Evolutionary conservation across 2,329 filamentous ascomycete genomes (phyloP), one percentile per base, ranked within the genome.

Genomic region (Ascochyta koolunga): DNA sequence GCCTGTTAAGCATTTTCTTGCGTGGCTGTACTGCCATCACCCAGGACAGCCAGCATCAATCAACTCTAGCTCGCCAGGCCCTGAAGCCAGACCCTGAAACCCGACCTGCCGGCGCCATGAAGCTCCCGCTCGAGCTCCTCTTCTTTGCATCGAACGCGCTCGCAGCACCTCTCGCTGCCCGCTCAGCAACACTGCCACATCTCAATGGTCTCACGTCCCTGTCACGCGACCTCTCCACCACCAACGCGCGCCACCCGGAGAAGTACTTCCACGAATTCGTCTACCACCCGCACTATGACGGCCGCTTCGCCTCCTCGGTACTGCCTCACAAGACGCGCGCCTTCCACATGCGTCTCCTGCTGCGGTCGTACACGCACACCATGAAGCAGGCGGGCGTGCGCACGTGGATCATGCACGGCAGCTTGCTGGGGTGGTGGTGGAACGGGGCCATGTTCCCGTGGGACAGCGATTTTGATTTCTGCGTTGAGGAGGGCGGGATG

Each of bases 381-480:
- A 86, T 86, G 83, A 72, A 78, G 36, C 77, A 80, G 44, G 78
- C 86, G 27, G 80, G 82, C 13, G 79, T 80, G 4, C 80, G 85
- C 59, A 86, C 84, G 8, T 87, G 84, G 84, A 80, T 87, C 51
- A 86, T 86, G 82, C 84, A 87, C 60, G 84, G 84, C 11, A 82
- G 81, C 5, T 71, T 87, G 35, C 73, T 86, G 15, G 82, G 83
- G 31, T 86, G 84, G 84, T 86, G 82, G 79, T 87, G 84, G 84
- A 86, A 85, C 60, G 77, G 80, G 47, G 79, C 80, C 65, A 80
- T 85, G 62, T 79, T 87, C 71, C 84, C 84, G 2, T 86, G 84
- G 84, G 84, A 87, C 65, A 81, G 79, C 11, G 84, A 87, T 60
- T 66, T 86, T 42, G 84, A 87, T 59, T 82, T 86, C 11, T 82